These are phyloP conservation scores for Diaporthe helianthi DNA, from an alignment of 2,329 filamentous ascomycete genomes.

Conservation along the genomic window DNA sequence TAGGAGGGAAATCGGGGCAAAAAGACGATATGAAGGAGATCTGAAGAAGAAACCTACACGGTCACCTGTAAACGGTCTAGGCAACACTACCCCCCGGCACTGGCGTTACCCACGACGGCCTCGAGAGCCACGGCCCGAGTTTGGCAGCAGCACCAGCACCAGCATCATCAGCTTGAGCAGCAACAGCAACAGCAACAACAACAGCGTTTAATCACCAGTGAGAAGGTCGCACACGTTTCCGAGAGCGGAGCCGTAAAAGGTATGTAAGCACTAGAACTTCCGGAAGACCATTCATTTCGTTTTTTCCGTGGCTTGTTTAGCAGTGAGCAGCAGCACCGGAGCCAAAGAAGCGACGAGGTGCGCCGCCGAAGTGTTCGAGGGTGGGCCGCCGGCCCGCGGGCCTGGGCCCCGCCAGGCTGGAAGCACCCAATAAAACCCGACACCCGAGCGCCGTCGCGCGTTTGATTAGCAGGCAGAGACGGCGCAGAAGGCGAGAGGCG, in stretches of 20 bases:
- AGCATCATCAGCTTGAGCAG: no score
- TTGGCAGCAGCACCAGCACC: background rate
- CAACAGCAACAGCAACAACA: background rate
- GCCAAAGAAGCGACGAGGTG: no score
- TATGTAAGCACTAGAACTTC: background rate
- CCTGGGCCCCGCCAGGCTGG: background rate
- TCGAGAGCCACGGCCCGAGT: background rate
- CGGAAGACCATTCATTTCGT: background rate
- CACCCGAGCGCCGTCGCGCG: background rate
- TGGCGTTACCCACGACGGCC: conserved; percentile 8
- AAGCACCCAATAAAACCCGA: background rate
- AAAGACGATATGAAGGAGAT: conserved; percentile 9
- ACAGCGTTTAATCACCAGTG: no score
- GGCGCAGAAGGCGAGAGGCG: conserved; percentile 11
- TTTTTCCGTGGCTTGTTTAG: conserved; percentile 17
- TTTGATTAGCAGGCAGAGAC: conserved; percentile 26
- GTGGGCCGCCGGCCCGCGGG: conserved; percentile 8
- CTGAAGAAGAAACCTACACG: background rate
- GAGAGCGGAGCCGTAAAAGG: no score
- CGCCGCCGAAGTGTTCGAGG: conserved; percentile 11
- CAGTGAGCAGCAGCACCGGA: background rate
- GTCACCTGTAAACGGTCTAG: conserved; percentile 19
- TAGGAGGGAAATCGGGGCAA: background rate
- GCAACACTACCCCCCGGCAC: conserved; percentile 23
- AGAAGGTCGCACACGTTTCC: no score